Base-by-base conservation (phyloP, 2,329 filamentous ascomycete genomes). In the Aspergillus sp. region DNA sequence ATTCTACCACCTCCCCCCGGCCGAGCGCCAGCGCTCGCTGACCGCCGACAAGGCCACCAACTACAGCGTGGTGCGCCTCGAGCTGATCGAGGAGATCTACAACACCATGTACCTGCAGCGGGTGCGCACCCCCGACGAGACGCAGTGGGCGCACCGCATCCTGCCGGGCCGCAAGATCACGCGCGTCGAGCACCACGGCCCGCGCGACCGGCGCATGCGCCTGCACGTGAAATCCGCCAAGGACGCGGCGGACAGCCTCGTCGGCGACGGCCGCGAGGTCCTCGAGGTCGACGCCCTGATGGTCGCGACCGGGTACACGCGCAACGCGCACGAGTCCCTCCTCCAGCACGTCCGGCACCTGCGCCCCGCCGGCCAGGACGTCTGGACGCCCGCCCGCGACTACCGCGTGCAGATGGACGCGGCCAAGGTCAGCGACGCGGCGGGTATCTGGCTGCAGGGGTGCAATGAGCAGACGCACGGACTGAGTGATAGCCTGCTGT, bases 391-490 rank as follows among this genome's bases (percentile, higher is more conserved):
- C 1, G 79, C 79, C 29, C 82, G 93, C 49, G 84, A 97, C 69
- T 97, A 97, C 72, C 81, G 81, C 47, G 83, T 97, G 45, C 76
- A 86, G 53, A 91, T 95, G 67, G 79, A 82, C 45, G 76, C 82
- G 1, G 86, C 82, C 25, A 79, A 82, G 45, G 87, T 97, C 31
- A 81, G 84, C n/a, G 68, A 80, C 0, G 84, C 86, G 42, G 88
- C 90, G 13, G 92, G 92, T 3, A 80, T 97, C 53, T 97, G 89
- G 88, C 78, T 97, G 63, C 94, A 97, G 71, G 93, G 93, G 29
- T 97, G 92, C 76, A 95, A 91, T 69, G 92, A 97, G 77, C 85
- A 81, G 56, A 96, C 91, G 31, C 93, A 97, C 71, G 93, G 93
- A 54, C 74, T 95, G 73, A 91, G 89, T 68, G 89, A 95, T 71